Evolutionary conservation across 805 yeast genomes (phyloP).

Genomic region (Nematodospora valgi): DNA sequence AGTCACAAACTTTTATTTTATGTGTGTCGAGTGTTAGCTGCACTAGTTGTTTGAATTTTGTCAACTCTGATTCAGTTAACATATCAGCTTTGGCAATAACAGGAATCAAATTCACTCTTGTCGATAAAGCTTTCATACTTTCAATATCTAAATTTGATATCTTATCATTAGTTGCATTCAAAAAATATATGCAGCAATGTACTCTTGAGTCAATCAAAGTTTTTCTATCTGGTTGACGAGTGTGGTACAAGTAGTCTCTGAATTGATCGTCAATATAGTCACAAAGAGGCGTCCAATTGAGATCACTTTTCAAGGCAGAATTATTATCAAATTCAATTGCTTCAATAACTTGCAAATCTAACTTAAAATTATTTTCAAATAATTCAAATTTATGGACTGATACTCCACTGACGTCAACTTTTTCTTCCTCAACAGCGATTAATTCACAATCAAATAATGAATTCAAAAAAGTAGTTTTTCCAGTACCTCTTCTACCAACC

Average conservation of each 20-base stretch:
- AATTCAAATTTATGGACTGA: constrained; percentile 45
- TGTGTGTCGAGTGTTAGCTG: constrained; percentile 19
- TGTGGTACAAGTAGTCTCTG: constrained; percentile 54
- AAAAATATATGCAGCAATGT: constrained; percentile 82
- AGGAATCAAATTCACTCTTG: constrained; percentile 36
- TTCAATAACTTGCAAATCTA: constrained; percentile 64
- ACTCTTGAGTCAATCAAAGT: constrained; percentile 75
- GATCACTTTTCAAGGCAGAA: constrained; percentile 43
- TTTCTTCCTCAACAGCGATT: neutral
- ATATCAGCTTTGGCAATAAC: constrained; percentile 37
- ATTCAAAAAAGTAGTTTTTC: constrained; percentile 77
- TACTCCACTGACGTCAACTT: constrained; percentile 23
- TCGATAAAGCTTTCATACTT: constrained; percentile 31
- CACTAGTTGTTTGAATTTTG: constrained; percentile 24
- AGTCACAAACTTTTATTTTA: constrained; percentile 27
- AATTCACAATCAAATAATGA: constrained; percentile 58
- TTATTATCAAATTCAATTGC: constrained; percentile 74
- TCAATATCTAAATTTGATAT: constrained; percentile 33
- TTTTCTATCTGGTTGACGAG: too few species aligned
- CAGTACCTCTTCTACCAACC: constrained; percentile 37
- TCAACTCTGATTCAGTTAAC: constrained; percentile 23
- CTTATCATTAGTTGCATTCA: constrained; percentile 63
- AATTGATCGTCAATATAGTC: constrained; percentile 80
- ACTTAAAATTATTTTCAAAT: constrained; percentile 54
- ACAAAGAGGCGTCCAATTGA: constrained; percentile 43